Percentiles rank a stretch among this genome's conserved stretches.
phyloP scores from a whole-genome alignment of 1,284 basidiomycete genomes.

The Sphagnurus paluster region DNA sequence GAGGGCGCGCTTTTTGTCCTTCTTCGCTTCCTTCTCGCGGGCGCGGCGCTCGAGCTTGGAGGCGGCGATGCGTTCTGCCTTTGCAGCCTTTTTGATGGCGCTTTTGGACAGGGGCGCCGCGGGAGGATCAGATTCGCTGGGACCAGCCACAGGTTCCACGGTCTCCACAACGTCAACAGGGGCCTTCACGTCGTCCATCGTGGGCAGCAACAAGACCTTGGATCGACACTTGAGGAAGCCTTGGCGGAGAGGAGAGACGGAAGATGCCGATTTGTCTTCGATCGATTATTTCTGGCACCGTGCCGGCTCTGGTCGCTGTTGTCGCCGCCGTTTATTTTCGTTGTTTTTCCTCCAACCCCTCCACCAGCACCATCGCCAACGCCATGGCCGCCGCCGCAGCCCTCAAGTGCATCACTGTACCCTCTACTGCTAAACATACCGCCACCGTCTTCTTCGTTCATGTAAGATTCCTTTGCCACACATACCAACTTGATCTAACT shows the following conservation, averaged over 20 bases:
- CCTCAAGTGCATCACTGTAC: constrained; percentile 52
- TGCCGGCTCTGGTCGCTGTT: constrained; percentile 9
- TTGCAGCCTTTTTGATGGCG: constrained; percentile 77
- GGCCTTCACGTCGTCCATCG: constrained; percentile 14
- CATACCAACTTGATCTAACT: constrained; percentile 5
- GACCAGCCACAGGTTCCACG: constrained; percentile 1
- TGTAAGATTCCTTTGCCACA: constrained; percentile 44
- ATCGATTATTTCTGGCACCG: constrained; percentile 36
- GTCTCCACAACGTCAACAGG: constrained; percentile 3
- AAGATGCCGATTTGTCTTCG: constrained; percentile 39
- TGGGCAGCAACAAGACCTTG: constrained; percentile 2
- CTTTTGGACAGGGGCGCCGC: constrained; percentile 72
- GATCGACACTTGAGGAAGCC: neutral
- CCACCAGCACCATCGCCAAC: constrained; percentile 16
- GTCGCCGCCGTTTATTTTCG: constrained; percentile 16
- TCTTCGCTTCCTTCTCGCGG: constrained; percentile 70
- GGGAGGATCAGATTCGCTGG: constrained; percentile 14
- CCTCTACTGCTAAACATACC: constrained; percentile 65
- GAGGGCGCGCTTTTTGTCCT: constrained; percentile 59
- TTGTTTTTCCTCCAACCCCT: constrained; percentile 18
- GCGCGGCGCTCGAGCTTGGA: constrained; percentile 76
- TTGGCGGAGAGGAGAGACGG: constrained; percentile 22
- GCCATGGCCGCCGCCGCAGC: constrained; percentile 30
- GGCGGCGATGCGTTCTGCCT: constrained; percentile 63
- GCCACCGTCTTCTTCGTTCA: constrained; percentile 90